phyloP scores from a whole-genome alignment of 208 protist species.

The Polymyxa betae region DNA sequence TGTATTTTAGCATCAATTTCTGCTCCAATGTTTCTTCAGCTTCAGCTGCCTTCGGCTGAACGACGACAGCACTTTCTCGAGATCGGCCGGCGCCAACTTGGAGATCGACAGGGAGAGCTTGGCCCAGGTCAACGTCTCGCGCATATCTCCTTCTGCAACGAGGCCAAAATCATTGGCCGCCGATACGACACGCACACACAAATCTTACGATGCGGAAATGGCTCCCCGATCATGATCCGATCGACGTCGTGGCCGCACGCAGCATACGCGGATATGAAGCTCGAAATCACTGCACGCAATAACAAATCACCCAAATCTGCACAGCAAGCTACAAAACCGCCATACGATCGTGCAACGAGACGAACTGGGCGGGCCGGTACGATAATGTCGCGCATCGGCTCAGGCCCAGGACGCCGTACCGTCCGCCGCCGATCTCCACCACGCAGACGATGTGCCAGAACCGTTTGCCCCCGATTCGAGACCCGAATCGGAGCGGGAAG shows the following conservation, averaged over 20 bases:
- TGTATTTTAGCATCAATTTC: too few relatives aligned
- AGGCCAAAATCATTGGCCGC: not conserved
- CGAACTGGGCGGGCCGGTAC: not conserved
- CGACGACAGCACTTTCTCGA: too few relatives aligned
- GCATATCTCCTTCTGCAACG: not conserved
- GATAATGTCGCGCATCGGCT: not conserved
- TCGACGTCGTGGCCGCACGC: not conserved
- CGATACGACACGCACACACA: not conserved
- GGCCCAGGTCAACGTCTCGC: not conserved
- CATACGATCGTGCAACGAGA: not conserved
- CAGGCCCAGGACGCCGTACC: constrained; percentile 20
- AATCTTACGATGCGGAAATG: not conserved
- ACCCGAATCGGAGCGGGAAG: constrained; percentile 1
- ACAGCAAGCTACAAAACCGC: not conserved
- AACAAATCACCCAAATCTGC: not conserved
- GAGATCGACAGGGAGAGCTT: not conserved
- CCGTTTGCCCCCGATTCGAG: not conserved
- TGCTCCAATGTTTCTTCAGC: too few relatives aligned
- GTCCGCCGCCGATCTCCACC: not conserved
- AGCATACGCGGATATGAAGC: not conserved
- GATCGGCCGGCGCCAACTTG: too few relatives aligned
- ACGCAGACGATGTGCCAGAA: constrained; percentile 51
- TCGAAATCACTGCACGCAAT: not conserved
- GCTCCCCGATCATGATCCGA: not conserved
- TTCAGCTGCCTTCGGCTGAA: too few relatives aligned